These are phyloP conservation scores for Trametes pubescens DNA, from an alignment of 1,284 basidiomycete species.

Conservation along the genomic window DNA sequence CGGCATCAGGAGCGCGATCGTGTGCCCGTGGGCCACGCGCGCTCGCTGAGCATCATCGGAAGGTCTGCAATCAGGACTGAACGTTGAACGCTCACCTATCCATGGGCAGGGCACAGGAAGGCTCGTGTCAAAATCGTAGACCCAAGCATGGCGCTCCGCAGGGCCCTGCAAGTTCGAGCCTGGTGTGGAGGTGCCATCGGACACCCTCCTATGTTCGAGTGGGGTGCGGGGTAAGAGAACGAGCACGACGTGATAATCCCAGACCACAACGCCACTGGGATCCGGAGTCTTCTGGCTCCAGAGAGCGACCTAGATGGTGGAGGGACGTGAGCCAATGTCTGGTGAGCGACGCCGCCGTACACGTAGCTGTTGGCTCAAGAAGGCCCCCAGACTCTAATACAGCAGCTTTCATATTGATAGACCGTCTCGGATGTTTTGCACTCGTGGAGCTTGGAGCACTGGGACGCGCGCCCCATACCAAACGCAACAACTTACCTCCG, in stretches of 20 bases:
- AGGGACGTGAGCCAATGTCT: constrained; percentile 11
- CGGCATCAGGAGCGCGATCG: constrained; percentile 16
- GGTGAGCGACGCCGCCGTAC: constrained; percentile 10
- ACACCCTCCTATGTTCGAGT: not conserved
- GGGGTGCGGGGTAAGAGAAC: constrained; percentile 47
- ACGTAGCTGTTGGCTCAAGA: constrained; percentile 14
- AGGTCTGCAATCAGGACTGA: too few relatives aligned
- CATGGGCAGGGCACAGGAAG: constrained; percentile 58
- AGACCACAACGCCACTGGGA: constrained; percentile 59
- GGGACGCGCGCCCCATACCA: too few relatives aligned
- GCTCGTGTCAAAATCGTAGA: constrained; percentile 72
- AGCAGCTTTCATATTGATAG: too few relatives aligned
- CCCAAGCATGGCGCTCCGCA: constrained; percentile 48
- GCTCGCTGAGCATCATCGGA: too few relatives aligned
- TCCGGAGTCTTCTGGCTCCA: constrained; percentile 68
- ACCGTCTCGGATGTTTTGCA: too few relatives aligned
- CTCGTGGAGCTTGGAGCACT: too few relatives aligned
- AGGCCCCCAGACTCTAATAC: not conserved
- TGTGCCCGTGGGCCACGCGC: not conserved
- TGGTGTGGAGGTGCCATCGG: constrained; percentile 2
- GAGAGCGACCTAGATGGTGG: constrained; percentile 59
- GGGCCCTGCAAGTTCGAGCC: not conserved
- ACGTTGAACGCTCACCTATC: constrained; percentile 49
- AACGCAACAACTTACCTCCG: too few relatives aligned
- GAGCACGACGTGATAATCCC: constrained; percentile 82